These are phyloP conservation scores for Diplosphaera chodatii DNA, from an alignment of 139 green algal genomes.

Conservation along the genomic window DNA sequence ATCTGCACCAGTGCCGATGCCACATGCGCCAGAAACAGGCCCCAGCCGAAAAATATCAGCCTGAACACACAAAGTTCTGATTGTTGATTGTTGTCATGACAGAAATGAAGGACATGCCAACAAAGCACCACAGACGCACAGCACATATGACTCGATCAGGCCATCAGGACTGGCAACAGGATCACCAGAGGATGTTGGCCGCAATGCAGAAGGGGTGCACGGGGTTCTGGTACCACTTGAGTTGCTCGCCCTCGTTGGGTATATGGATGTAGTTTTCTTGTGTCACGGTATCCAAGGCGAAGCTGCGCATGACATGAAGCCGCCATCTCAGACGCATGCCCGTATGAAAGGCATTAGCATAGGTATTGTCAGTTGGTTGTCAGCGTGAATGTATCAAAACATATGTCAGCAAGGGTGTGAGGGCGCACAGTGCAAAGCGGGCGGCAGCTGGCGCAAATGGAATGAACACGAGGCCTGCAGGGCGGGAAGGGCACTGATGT, in stretches of 20 bases:
- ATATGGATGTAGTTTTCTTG: neutral
- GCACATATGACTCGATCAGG: too few relatives aligned
- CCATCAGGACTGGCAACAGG: neutral
- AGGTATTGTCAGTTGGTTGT: too few relatives aligned
- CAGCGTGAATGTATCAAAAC: too few relatives aligned
- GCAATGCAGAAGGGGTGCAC: neutral
- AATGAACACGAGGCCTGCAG: neutral
- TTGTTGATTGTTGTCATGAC: neutral
- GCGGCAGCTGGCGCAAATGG: neutral
- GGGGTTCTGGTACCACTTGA: neutral
- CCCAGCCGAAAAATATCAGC: neutral
- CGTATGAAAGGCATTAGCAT: too few relatives aligned
- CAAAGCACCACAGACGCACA: too few relatives aligned
- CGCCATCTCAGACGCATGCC: too few relatives aligned
- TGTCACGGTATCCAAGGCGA: neutral
- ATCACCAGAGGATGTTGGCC: neutral
- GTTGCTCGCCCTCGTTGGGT: neutral
- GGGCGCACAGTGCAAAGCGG: neutral
- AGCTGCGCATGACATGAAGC: neutral
- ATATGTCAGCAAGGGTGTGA: too few relatives aligned
- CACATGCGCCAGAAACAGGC: too few relatives aligned
- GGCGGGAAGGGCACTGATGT: too few relatives aligned
- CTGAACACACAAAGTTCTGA: neutral
- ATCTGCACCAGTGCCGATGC: neutral
- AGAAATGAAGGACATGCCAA: too few relatives aligned